Conservation (phyloP, 495 filamentous ascomycete species). For the Paragyromitra xinjiangensis region DNA sequence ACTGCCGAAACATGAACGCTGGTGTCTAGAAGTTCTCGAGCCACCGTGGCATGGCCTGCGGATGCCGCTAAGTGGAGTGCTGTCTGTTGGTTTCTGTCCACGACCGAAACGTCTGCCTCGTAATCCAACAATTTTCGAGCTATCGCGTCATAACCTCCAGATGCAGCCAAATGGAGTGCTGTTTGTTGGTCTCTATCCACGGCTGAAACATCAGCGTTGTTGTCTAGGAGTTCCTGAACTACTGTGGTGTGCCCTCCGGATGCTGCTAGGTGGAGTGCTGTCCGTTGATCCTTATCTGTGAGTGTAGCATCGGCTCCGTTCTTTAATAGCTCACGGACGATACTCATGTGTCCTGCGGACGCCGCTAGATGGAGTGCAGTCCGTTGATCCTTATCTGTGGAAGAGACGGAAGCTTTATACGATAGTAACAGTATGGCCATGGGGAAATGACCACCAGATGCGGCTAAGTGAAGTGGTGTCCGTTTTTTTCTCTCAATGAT, state of each 20-base stretch:
- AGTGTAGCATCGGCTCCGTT: background rate
- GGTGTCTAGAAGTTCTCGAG: background rate
- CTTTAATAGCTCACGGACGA: background rate
- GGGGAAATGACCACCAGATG: background rate
- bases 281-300: background rate
- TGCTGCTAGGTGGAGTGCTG: background rate
- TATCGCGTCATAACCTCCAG: background rate
- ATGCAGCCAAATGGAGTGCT: background rate
- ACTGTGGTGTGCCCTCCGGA: background rate
- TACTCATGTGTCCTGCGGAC: background rate
- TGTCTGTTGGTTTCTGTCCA: background rate
- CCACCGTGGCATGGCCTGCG: background rate
- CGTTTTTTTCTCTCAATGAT: background rate
- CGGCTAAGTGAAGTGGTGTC: background rate
- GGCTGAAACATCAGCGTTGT: background rate
- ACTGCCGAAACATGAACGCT: background rate
- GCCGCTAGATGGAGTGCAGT: background rate
- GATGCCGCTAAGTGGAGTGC: background rate
- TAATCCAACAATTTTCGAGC: background rate
- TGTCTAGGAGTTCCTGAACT: background rate
- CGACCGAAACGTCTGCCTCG: background rate
- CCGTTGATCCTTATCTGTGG: background rate
- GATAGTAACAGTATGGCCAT: background rate
- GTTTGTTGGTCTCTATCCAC: background rate
- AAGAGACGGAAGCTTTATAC: background rate